Conservation (phyloP, 1,284 basidiomycete species). For the Cystobasidium sp. region DNA sequence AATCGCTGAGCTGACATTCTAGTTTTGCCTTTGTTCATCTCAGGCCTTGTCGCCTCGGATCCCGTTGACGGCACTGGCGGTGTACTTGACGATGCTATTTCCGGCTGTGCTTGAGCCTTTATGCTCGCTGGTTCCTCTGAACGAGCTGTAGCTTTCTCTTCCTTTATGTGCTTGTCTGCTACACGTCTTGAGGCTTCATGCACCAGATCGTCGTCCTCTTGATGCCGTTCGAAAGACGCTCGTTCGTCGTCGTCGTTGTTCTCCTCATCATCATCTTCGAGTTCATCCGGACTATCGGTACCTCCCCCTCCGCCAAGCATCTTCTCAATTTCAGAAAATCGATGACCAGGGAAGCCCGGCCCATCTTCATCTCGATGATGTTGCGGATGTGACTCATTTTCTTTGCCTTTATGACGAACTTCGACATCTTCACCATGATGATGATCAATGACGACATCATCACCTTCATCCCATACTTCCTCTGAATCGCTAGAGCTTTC, state of each 20-base stretch:
- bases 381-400: neutral
- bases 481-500: constrained; percentile 46
- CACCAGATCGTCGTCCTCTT: neutral
- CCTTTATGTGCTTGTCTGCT: constrained; percentile 27
- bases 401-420: constrained; percentile 47
- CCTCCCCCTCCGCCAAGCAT: constrained; percentile 29
- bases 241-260: neutral
- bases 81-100: neutral
- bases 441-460: constrained; percentile 49
- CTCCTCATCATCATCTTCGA: neutral
- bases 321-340: constrained; percentile 27
- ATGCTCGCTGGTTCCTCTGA: neutral
- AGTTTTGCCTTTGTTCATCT: constrained; percentile 12
- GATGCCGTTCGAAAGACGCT: neutral
- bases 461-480: constrained; percentile 44
- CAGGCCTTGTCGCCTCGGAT: neutral
- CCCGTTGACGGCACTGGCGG: neutral
- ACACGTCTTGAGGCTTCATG: constrained; percentile 31
- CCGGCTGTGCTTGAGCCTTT: neutral
- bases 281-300: neutral
- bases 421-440: constrained; percentile 49
- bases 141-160: constrained; percentile 37
- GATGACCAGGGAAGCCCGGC: constrained; percentile 30
- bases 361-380: constrained; percentile 16
- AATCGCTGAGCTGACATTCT: constrained; percentile 28